Evolutionary conservation across 2,329 filamentous ascomycete genomes (phyloP).

Genomic region (Neonectria faginata): DNA sequence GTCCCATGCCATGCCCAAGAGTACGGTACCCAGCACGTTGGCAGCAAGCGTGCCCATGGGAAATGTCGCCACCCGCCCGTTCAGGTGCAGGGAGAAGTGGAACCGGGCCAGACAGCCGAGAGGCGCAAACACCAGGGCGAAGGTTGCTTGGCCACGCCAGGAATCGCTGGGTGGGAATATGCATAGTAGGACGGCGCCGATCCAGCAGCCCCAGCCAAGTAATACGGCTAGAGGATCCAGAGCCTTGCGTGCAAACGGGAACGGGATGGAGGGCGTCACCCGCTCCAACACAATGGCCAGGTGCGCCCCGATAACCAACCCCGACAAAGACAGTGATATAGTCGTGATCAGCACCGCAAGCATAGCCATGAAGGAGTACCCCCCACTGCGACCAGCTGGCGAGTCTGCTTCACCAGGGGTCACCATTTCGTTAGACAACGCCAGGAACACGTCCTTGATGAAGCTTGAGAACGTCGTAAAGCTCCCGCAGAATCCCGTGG

Average conservation of each 20-base stretch:
- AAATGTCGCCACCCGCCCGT: conserved; percentile 73
- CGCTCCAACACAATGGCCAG: conserved; percentile 72
- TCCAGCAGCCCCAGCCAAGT: conserved; percentile 80
- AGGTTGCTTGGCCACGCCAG: conserved; percentile 82
- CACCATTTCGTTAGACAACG: conserved; percentile 78
- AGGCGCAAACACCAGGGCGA: conserved; percentile 85
- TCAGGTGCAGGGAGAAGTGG: conserved; percentile 78
- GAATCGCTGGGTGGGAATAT: conserved; percentile 77
- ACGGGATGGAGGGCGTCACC: conserved; percentile 70
- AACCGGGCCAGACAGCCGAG: conserved; percentile 81
- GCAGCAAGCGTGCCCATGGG: conserved; percentile 88
- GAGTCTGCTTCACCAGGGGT: conserved; percentile 52
- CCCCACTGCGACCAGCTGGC: conserved; percentile 68
- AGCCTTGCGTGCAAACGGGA: conserved; percentile 65
- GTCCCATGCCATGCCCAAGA: conserved; percentile 83
- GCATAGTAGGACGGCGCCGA: conserved; percentile 78
- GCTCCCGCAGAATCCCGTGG: conserved; percentile 89
- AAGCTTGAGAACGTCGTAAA: conserved; percentile 93
- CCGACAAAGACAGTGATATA: conserved; percentile 75
- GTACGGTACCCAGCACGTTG: conserved; percentile 80
- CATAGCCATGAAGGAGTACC: conserved; percentile 86
- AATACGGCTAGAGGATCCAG: conserved; percentile 74
- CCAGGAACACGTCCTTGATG: conserved; percentile 82
- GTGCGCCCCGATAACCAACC: conserved; percentile 79
- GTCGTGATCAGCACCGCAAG: conserved; percentile 81